Base-by-base conservation (phyloP, 176 grass and related monocot species). In the Carex parvula region DNA sequence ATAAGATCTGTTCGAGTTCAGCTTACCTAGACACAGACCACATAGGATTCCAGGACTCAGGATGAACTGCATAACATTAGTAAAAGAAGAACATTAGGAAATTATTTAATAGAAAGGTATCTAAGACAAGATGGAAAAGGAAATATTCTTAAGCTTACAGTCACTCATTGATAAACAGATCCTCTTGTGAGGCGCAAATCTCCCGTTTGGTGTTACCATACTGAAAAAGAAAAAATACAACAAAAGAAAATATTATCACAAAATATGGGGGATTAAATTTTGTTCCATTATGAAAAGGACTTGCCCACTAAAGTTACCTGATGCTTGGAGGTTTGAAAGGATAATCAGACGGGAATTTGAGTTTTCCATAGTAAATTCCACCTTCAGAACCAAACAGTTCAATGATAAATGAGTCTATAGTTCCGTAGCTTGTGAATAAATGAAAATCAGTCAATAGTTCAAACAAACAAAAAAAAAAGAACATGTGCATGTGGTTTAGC, bases 41-140 rank as follows among this genome's bases (percentile, higher is more conserved):
- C 93, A 99, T 99, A 83, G 97, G 97, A 94, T 96, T 96, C 97
- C 97, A 99, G 55, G 97, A 95, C 88, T 99, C 97, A 29, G 90
- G 93, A 86, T 99, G 93, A 94, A 99, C 97, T 99, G 81, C 60
- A 92, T 84, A 75, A 82, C 12, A 56, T 84, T 55, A 87, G 26
- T 16, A 16, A 79, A 29, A 57, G 66, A n/a, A 54, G 3, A 76
- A 76, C 68, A 52, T 74, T 84, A 72, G 42, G 69, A 21, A 64
- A 84, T 53, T 57, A 32, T 37, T 59, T 55, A 39, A 61, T 33
- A 50, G 6, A 4, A 16, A 54, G 64, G 78, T n/a, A 54, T 71
- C 30, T 35, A 48, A 44, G 24, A 37, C 46, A 18, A 50, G 30
- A 79, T 41, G 39, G 6, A 57, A 24, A 70, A 33, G 16, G 37